A percentile compares a stretch with the other conserved stretches of the same genome.
phyloP scores from a whole-genome alignment of 2,329 filamentous ascomycete species.

The Zarea fungicola region DNA sequence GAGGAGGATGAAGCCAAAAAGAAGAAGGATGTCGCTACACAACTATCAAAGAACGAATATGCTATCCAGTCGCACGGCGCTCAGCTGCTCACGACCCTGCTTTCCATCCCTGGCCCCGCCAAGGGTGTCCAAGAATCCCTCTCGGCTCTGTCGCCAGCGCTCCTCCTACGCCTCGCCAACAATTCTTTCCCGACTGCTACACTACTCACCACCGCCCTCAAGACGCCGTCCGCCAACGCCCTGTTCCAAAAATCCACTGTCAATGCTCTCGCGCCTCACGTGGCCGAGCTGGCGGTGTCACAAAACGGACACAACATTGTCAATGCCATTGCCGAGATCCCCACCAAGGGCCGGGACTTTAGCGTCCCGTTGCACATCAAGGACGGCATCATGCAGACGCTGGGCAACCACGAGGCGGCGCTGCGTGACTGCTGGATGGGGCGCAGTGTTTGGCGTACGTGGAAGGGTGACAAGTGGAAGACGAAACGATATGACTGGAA shows the following conservation, averaged over 20 bases:
- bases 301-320: constrained; percentile 48
- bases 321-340: constrained; percentile 43
- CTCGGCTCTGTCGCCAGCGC: constrained; percentile 50
- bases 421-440: constrained; percentile 51
- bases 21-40: constrained; percentile 30
- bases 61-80: constrained; percentile 65
- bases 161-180: constrained; percentile 59
- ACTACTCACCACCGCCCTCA: constrained; percentile 46
- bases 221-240: constrained; percentile 42
- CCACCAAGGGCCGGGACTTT: constrained; percentile 43
- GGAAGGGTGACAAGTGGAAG: constrained; percentile 55
- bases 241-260: constrained; percentile 53
- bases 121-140: constrained; percentile 71
- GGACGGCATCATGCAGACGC: constrained; percentile 46
- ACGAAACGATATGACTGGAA: constrained; percentile 50
- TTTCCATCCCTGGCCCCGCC: constrained; percentile 66
- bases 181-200: constrained; percentile 43
- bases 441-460: constrained; percentile 51
- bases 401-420: constrained; percentile 43
- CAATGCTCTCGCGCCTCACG: constrained; percentile 40
- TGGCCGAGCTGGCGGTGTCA: constrained; percentile 42
- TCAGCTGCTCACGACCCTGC: constrained; percentile 73
- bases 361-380: constrained; percentile 54
- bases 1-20: constrained; percentile 27
- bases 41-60: constrained; percentile 51